These are phyloP conservation scores for Turritis glabra DNA, from an alignment of 345 rosid species.

Conservation along the genomic window DNA sequence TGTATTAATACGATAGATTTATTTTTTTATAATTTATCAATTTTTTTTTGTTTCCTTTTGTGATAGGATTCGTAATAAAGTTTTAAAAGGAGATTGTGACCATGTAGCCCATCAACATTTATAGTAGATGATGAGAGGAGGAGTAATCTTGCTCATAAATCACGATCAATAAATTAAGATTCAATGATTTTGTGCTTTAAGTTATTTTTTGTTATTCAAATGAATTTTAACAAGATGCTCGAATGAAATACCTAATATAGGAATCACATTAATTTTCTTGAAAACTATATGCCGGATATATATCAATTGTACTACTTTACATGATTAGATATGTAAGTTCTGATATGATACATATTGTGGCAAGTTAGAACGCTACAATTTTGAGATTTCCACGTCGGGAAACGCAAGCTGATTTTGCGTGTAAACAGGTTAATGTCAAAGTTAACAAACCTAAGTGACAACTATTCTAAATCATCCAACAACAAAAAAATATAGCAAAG, in stretches of 20 bases:
- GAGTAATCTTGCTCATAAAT: not conserved
- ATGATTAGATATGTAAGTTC: not conserved
- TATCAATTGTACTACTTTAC: not conserved
- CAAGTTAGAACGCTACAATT: not conserved
- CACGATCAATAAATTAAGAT: not conserved
- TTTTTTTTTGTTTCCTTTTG: too few species aligned
- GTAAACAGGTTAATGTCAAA: too few species aligned
- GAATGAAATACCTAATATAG: not conserved
- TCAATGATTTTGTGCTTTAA: not conserved
- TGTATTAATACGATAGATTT: not conserved
- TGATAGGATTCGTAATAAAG: not conserved
- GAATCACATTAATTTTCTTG: not conserved
- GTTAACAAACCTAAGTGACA: too few species aligned
- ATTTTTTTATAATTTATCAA: too few species aligned
- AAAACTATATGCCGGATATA: not conserved
- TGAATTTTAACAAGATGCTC: not conserved
- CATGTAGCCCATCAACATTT: slow-evolving; percentile 14
- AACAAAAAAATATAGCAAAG: not conserved
- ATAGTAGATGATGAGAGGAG: not conserved
- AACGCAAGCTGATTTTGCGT: not conserved
- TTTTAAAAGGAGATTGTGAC: not conserved
- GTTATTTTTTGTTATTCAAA: not conserved
- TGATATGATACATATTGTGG: not conserved
- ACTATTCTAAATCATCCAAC: too few species aligned
- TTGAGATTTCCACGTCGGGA: not conserved